Conservation (phyloP, 179 eudicot genomes). For the Beta macrorhiza region DNA sequence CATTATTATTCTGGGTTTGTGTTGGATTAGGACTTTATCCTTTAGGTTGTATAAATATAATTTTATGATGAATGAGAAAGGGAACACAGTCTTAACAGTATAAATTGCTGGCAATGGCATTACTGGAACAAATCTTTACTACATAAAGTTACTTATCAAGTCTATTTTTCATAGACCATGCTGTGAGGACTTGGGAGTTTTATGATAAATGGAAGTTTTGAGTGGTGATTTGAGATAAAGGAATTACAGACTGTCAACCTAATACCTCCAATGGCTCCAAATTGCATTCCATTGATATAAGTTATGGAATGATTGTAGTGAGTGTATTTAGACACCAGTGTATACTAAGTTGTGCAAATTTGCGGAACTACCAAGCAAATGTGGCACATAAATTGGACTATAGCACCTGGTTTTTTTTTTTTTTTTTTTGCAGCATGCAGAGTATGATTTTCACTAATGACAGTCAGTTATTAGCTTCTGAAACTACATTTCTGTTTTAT, state of each 20-base stretch:
- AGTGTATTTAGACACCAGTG: too few relatives aligned
- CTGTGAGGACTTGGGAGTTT: neutral
- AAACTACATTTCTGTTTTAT: constrained; percentile 5
- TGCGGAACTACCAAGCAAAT: neutral
- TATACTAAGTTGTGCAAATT: neutral
- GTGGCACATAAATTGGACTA: neutral
- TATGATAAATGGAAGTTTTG: neutral
- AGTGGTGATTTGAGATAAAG: neutral
- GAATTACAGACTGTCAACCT: too few relatives aligned
- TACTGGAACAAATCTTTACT: neutral
- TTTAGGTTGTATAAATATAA: too few relatives aligned
- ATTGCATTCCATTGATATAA: too few relatives aligned
- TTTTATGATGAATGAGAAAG: too few relatives aligned
- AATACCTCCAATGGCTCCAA: neutral
- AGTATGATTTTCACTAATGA: neutral
- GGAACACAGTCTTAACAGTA: too few relatives aligned
- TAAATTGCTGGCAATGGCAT: neutral
- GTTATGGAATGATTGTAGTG: too few relatives aligned
- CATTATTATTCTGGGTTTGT: too few relatives aligned
- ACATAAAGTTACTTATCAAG: too few relatives aligned
- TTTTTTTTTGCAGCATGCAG: neutral
- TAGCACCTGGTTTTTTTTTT: neutral
- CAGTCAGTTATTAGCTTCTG: neutral
- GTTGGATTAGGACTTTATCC: too few relatives aligned
- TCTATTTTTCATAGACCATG: neutral